Conservation (phyloP, 2,329 filamentous ascomycete genomes). For the Cladosporium sp. region DNA sequence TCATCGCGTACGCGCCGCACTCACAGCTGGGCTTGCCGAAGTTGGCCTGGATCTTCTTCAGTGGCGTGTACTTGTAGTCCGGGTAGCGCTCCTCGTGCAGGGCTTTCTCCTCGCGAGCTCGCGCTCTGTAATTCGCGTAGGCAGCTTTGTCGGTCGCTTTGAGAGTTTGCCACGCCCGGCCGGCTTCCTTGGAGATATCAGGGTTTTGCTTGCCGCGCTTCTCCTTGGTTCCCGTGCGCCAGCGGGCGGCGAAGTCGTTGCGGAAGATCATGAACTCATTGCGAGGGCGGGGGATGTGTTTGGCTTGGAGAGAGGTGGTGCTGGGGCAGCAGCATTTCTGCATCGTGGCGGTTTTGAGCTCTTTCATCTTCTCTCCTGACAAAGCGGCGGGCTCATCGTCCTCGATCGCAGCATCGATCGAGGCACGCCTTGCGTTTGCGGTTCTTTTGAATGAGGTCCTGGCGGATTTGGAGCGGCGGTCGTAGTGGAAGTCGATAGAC, state of each 20-base stretch:
- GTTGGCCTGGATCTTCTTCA: not conserved
- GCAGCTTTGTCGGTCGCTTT: not conserved
- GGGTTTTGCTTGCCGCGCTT: constrained; percentile 7
- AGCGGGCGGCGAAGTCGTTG: not conserved
- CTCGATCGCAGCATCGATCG: not conserved
- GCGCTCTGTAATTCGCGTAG: not conserved
- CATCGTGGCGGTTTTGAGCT: constrained; percentile 2
- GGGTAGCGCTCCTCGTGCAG: constrained; percentile 13
- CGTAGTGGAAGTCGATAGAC: not conserved
- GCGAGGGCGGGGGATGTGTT: constrained; percentile 11
- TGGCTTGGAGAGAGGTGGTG: not conserved
- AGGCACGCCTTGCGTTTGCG: not conserved
- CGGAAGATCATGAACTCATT: constrained; percentile 19
- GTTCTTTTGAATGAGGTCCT: not conserved
- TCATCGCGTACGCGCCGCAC: constrained; percentile 16
- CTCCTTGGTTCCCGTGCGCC: not conserved
- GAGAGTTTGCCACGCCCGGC: constrained; percentile 2
- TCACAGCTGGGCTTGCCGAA: constrained; percentile 14
- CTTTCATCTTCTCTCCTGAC: not conserved
- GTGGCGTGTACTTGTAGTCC: constrained; percentile 12
- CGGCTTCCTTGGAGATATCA: constrained; percentile 10
- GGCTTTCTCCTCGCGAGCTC: constrained; percentile 1
- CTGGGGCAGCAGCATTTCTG: not conserved
- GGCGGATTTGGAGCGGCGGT: not conserved
- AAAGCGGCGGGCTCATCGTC: not conserved